Base-by-base conservation (phyloP, 164 flowering plant species). In the Kingdonia uniflora region DNA sequence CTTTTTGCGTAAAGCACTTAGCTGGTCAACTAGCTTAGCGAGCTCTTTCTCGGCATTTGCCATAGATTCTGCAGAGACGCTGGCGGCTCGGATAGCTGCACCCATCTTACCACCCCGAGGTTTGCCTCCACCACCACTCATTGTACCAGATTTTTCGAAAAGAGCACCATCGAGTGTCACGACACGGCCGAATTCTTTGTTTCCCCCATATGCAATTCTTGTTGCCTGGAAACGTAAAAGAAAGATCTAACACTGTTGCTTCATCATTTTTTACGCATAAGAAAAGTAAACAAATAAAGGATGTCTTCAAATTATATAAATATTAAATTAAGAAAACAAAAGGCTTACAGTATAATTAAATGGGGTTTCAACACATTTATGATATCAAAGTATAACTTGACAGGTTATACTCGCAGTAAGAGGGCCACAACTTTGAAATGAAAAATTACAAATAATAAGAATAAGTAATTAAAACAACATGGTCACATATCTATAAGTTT, bases 91-190 rank as follows among this genome's bases (percentile, higher is more conserved):
- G 57, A 89, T 79, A 38, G 96, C 81, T 49, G 96, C 80, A 6
- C 96, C 92, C 84, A 94, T 94, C 68, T 78, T 89, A 52, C 99
- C 99, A 65, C 97, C 97, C 42, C 92, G 86, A 23, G 96, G 97
- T 70, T 74, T 89, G 61, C 70, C 55, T 16, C 99, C 97, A 3
- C 99, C 99, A 53, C 99, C 99, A 71, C 82, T 86, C 97, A 94
- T 94, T 2, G 99, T 94, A 43, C 99, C 99, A 43, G 95, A 79
- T 68, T 79, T 87, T 61, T 89, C 97, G 70, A 89, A 81, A 29
- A 94, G 79, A 17, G 90, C 82, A 61, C 99, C 99, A 56, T 94
- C 92, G 64, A 94, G 68, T 52, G 99, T 85, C 38, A 94, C 99
- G 14, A 89, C 96, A 43, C 96, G 87, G 39, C 87, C 54, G 56